phyloP scores from a whole-genome alignment of 1,139 yeast genomes.

The Kluyveromyces sp. region DNA sequence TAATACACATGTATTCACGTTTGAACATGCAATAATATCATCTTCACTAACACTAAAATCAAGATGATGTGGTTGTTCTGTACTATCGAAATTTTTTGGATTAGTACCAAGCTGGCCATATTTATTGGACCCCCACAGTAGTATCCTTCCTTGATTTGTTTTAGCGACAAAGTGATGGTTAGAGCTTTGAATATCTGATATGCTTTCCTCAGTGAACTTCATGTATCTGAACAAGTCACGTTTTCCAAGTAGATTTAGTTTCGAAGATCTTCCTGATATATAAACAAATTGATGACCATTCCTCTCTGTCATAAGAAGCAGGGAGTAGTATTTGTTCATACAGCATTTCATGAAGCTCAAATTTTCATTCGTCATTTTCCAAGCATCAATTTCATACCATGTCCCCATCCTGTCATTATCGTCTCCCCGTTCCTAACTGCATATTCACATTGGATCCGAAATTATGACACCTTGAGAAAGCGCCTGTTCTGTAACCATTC shows the following conservation, averaged over 20 bases:
- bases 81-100: constrained; percentile 15
- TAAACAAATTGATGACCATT: not conserved
- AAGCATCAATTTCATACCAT: constrained; percentile 18
- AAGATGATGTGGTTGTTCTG: not conserved
- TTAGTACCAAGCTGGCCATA: constrained; percentile 58
- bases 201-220: constrained; percentile 18
- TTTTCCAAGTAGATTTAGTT: constrained; percentile 64
- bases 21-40: constrained; percentile 59
- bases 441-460: constrained; percentile 62
- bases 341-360: constrained; percentile 31
- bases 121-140: constrained; percentile 72
- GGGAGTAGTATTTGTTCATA: constrained; percentile 62
- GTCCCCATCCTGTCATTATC: constrained; percentile 42
- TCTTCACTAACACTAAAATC: constrained; percentile 19
- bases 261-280: constrained; percentile 38
- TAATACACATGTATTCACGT: constrained; percentile 57
- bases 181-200: constrained; percentile 42
- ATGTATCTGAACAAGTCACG: constrained; percentile 26
- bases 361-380: constrained; percentile 26
- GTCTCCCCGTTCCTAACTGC: constrained; percentile 66
- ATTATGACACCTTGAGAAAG: constrained; percentile 45
- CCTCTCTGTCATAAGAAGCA: constrained; percentile 47
- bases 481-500: not conserved
- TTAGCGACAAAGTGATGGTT: constrained; percentile 61
- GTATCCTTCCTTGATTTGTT: constrained; percentile 46